phyloP scores from a whole-genome alignment of 768 basidiomycete genomes.

The Termitomyces eurrhizus region DNA sequence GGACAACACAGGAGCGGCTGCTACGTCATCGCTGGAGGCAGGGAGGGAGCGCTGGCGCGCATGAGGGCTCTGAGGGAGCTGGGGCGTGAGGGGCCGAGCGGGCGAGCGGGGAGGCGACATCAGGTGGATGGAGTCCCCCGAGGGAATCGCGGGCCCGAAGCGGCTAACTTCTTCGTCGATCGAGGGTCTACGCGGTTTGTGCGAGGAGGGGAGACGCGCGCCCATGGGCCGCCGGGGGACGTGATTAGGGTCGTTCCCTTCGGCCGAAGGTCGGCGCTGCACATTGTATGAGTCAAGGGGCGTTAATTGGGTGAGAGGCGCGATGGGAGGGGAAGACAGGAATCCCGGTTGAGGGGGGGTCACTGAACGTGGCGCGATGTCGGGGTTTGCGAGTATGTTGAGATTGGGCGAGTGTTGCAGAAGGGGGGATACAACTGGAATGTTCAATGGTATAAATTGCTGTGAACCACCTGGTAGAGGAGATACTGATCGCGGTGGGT shows the following conservation, averaged over 20 bases:
- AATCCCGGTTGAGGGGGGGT: neutral
- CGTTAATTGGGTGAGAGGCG: neutral
- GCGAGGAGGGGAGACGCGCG: neutral
- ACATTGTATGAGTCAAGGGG: neutral
- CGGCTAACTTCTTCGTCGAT: neutral
- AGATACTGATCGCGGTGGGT: neutral
- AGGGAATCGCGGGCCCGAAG: neutral
- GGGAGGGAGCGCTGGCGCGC: slow-evolving; percentile 13
- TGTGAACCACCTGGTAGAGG: neutral
- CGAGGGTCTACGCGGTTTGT: neutral
- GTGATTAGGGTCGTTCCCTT: neutral
- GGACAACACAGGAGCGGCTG: slow-evolving; percentile 7
- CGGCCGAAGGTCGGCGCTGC: slow-evolving; percentile 1
- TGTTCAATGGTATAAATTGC: neutral
- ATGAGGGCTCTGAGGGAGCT: neutral
- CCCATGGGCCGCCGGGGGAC: slow-evolving; percentile 3
- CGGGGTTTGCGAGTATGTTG: neutral
- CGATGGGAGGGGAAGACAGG: neutral
- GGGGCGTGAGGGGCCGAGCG: slow-evolving; percentile 5
- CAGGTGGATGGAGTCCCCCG: slow-evolving; percentile 4
- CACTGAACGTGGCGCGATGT: neutral
- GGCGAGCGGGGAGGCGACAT: slow-evolving; percentile 9
- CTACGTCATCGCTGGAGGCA: slow-evolving; percentile 9
- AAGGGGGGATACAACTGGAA: no score
- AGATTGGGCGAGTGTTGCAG: neutral